These are phyloP conservation scores for Mesembryanthemum crystallinum DNA, from an alignment of 148 eudicot genomes.

Conservation along the genomic window DNA sequence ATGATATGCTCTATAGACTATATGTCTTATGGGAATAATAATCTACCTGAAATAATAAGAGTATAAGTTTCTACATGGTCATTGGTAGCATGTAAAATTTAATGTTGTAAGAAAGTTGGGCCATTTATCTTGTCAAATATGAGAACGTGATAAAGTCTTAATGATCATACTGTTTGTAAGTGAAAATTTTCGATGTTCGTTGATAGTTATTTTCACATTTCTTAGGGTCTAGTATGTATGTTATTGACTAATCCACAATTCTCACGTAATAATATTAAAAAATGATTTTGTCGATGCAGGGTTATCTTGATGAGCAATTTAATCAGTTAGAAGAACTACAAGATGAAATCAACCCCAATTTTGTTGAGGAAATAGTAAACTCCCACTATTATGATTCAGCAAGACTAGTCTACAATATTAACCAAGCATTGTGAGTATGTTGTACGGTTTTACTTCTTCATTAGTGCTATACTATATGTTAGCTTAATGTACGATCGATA, in stretches of 20 bases:
- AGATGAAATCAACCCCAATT: conserved; percentile 63
- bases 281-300: conserved; percentile 36
- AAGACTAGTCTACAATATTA: conserved; percentile 55
- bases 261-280: neutral
- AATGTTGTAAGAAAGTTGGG: neutral
- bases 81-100: no score
- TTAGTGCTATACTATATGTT: neutral
- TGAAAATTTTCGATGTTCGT: no score
- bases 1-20: neutral
- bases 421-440: conserved; percentile 57
- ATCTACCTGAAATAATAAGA: neutral
- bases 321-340: conserved; percentile 64
- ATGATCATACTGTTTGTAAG: no score
- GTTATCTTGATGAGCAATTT: conserved; percentile 76
- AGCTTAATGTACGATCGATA: neutral
- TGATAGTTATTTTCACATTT: neutral
- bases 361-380: conserved; percentile 70
- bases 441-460: neutral
- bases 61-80: no score
- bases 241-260: neutral
- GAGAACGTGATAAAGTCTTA: no score
- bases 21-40: no score
- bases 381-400: conserved; percentile 62
- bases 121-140: neutral
- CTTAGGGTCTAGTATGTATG: neutral